Evolutionary conservation across 148 eudicot species (phyloP).

Genomic region (Mesembryanthemum crystallinum): DNA sequence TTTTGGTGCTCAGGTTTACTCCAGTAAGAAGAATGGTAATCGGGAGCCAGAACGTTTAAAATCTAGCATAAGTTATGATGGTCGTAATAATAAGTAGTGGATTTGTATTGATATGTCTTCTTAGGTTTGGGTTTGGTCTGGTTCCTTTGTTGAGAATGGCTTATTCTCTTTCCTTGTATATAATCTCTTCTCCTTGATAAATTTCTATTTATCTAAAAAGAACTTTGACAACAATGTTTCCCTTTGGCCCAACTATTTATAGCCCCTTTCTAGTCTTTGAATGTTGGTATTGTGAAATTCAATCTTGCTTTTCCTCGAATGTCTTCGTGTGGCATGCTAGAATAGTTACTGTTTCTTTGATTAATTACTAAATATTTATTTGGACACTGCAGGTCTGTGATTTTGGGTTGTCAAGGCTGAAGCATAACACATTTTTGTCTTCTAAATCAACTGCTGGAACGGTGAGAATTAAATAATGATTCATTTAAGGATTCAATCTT

Average conservation of each 20-base stretch:
- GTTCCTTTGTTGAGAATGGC: too few relatives aligned
- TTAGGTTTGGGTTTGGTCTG: too few relatives aligned
- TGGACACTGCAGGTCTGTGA: constrained; percentile 67
- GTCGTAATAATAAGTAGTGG: too few relatives aligned
- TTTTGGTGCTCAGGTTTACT: too few relatives aligned
- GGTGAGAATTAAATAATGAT: constrained; percentile 40
- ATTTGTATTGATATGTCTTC: too few relatives aligned
- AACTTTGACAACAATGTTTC: not conserved
- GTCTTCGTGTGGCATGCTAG: not conserved
- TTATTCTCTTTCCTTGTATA: too few relatives aligned
- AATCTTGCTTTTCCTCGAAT: not conserved
- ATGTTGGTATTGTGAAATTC: not conserved
- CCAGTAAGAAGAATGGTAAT: too few relatives aligned
- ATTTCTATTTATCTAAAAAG: too few relatives aligned
- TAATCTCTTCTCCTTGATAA: too few relatives aligned
- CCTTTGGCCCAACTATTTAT: too few relatives aligned
- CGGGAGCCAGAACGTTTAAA: too few relatives aligned
- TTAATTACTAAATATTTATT: not conserved
- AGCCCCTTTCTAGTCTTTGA: not conserved
- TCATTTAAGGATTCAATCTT: not conserved
- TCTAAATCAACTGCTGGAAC: constrained; percentile 94
- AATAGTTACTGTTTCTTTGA: not conserved
- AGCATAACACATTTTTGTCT: constrained; percentile 93
- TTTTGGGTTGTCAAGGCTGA: constrained; percentile 88
- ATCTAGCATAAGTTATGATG: too few relatives aligned